Evolutionary conservation across 2,329 filamentous ascomycete species (phyloP).

Genomic region (Alternaria angustiovoidea): DNA sequence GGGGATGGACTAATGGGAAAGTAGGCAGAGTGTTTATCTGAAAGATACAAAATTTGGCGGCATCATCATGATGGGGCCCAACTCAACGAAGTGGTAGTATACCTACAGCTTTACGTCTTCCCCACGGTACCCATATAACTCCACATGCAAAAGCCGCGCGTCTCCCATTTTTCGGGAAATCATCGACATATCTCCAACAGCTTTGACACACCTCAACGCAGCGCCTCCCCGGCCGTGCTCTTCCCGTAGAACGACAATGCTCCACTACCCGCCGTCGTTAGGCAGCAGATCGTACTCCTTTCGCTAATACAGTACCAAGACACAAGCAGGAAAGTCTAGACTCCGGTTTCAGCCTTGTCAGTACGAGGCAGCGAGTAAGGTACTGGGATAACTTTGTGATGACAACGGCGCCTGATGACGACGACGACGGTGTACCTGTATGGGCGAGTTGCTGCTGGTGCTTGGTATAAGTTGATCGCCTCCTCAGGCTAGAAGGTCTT

Average conservation of each 20-base stretch:
- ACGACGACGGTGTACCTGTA: constrained; percentile 10
- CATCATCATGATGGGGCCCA: background rate
- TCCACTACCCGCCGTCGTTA: constrained; percentile 14
- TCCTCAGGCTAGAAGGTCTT: constrained; percentile 14
- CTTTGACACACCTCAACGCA: constrained; percentile 35
- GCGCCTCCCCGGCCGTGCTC: constrained; percentile 19
- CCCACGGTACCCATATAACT: background rate
- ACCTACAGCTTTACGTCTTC: background rate
- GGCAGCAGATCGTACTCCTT: constrained; percentile 15
- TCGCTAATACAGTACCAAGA: constrained; percentile 2
- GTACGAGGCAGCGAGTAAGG: constrained; percentile 13
- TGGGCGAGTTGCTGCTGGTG: constrained; percentile 20
- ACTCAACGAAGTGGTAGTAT: background rate
- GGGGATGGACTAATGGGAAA: background rate
- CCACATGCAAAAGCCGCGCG: constrained; percentile 18
- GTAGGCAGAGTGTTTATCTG: background rate
- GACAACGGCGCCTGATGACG: constrained; percentile 2
- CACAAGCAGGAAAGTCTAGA: constrained; percentile 10
- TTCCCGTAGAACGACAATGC: constrained; percentile 22
- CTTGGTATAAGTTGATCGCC: constrained; percentile 29
- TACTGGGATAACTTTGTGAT: background rate
- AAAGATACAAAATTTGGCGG: background rate
- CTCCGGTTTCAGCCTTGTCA: constrained; percentile 45
- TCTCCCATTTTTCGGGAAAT: constrained; percentile 16
- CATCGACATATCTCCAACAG: constrained; percentile 31